Evolutionary conservation across 2,329 filamentous ascomycete species (phyloP), one percentile per base, ranked within the genome.

Genomic region (Pseudogymnoascus sp.): DNA sequence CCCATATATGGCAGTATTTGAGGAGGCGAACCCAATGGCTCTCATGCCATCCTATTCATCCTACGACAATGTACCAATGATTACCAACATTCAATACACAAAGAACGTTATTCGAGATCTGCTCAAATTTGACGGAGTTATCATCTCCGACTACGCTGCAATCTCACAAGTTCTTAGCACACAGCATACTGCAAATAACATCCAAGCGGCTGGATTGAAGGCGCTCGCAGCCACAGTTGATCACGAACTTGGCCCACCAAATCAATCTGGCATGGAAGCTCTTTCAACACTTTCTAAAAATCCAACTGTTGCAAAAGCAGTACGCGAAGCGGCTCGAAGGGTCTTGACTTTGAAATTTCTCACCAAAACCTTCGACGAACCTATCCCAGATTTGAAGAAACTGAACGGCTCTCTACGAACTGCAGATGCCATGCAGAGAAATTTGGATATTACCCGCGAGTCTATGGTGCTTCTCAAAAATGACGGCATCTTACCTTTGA

Each of bases 1-100:
- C 61, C 87, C 87, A 0, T 89, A 89, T 66, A 86, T 89, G 74
- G 88, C 89, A 69, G 85, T 85, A 0, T 77, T 89, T 38, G 78
- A 84, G 34, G 84, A 88, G 65, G 83, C 84, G 11, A 84, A 86
- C 59, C 84, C 85, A 1, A 86, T 84, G 84, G 84, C 84, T 2
- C 71, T 88, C 59, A 88, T 88, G 85, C 80, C 82, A 3, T 83
- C 84, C 1, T 88, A 88, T 69, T 2, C 73, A 72, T 70, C 69
- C 18, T 67, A 74, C 3, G 72, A 75, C 56, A 67, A 71, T 2
- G 66, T 74, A 1, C 74, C 72, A 5, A 71, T 74, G 68, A 69
- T 69, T 1, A 68, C 68, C 63, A 75, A 75, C 64, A 68, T 69
- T 60, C 71, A 72, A 61, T 69, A 75, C 64, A 67, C 73, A 4